Conservation (phyloP, 306 rosid genomes). For the Vachellia pachyceras region DNA sequence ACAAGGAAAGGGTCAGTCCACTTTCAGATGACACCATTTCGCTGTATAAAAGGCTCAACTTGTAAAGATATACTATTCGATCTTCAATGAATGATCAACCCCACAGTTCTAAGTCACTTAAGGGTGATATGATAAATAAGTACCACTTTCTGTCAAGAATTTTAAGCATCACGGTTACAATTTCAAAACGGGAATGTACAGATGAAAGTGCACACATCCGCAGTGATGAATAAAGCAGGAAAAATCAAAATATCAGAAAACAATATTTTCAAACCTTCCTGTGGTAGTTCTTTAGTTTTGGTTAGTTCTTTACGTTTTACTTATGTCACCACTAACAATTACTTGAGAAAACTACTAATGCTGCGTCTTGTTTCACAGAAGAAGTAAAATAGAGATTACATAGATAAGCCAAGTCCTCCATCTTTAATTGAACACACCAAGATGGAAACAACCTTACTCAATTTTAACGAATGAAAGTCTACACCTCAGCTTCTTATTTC, state of each 20-base stretch:
- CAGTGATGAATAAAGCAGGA: no score
- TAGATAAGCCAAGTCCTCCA: neutral
- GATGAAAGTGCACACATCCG: no score
- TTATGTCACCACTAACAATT: neutral
- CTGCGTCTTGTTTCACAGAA: neutral
- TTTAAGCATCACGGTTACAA: no score
- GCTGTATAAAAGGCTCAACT: neutral
- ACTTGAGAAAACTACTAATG: neutral
- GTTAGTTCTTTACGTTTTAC: neutral
- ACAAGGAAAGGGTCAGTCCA: neutral
- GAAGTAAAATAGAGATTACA: neutral
- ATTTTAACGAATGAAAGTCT: neutral
- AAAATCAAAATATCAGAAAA: no score
- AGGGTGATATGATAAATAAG: no score
- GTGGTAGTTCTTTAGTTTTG: no score
- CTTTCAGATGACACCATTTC: neutral
- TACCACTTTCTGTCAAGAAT: no score
- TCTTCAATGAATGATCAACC: no score
- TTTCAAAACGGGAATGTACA: no score
- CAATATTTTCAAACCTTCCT: no score
- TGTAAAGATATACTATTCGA: no score
- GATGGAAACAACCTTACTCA: neutral
- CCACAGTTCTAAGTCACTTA: no score
- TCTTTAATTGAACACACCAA: neutral
- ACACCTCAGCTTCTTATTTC: neutral